Evolutionary conservation across 2,329 filamentous ascomycete species (phyloP).

Genomic region (Penicillium verrucosum): DNA sequence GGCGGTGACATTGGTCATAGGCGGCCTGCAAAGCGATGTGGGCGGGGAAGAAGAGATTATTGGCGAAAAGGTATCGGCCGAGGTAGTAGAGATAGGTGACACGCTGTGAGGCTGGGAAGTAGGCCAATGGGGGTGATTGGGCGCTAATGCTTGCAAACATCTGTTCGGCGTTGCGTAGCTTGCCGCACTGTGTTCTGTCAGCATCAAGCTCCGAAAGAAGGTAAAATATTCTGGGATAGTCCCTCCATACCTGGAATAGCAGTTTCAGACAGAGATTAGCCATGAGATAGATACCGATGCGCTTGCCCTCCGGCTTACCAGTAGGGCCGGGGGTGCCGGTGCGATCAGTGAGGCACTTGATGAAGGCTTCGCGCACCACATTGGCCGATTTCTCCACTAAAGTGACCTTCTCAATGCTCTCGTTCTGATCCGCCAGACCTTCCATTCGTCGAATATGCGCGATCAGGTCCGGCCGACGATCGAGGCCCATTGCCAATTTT

Average conservation of each 20-base stretch:
- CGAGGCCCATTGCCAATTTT: slow-evolving; percentile 77
- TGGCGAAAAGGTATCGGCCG: slow-evolving; percentile 82
- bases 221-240: neutral
- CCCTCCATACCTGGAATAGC: slow-evolving; percentile 67
- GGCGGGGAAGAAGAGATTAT: slow-evolving; percentile 76
- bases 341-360: slow-evolving; percentile 80
- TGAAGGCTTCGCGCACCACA: slow-evolving; percentile 85
- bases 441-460: slow-evolving; percentile 54
- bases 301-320: slow-evolving; percentile 75
- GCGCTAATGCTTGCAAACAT: slow-evolving; percentile 86
- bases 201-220: neutral
- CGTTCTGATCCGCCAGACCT: slow-evolving; percentile 49
- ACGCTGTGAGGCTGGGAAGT: slow-evolving; percentile 81
- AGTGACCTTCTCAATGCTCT: slow-evolving; percentile 68
- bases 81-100: slow-evolving; percentile 95
- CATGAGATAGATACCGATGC: slow-evolving; percentile 83
- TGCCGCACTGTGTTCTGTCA: slow-evolving; percentile 61
- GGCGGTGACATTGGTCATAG: slow-evolving; percentile 69
- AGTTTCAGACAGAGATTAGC: slow-evolving; percentile 88
- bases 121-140: slow-evolving; percentile 73
- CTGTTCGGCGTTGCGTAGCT: slow-evolving; percentile 78
- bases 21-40: slow-evolving; percentile 72
- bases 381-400: slow-evolving; percentile 86
- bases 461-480: slow-evolving; percentile 74
- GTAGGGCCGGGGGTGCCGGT: slow-evolving; percentile 59